Conservation (phyloP, 192 early-diverging fungal genomes). For the Chytriomyces hyalinus region DNA sequence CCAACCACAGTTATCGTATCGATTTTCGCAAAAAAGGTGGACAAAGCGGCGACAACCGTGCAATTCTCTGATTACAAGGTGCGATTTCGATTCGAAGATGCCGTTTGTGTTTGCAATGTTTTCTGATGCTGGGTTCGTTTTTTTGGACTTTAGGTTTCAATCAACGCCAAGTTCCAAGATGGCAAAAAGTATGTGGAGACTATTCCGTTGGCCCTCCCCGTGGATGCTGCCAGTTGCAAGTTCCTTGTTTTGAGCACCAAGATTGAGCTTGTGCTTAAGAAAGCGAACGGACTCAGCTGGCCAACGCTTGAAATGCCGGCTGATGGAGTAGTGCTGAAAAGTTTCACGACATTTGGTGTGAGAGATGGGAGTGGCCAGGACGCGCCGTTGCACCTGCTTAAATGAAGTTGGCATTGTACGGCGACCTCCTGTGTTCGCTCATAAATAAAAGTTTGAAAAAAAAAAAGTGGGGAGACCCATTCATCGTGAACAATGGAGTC, state of each 20-base stretch:
- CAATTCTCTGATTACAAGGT: conserved; percentile 69
- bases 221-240: conserved; percentile 72
- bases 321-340: conserved; percentile 42
- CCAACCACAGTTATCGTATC: conserved; percentile 81
- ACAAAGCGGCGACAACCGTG: conserved; percentile 72
- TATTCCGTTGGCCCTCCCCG: conserved; percentile 74
- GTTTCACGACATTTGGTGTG: conserved; percentile 88
- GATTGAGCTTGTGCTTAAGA: conserved; percentile 90
- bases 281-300: conserved; percentile 87
- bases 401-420: not conserved
- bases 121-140: not conserved
- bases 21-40: conserved; percentile 92
- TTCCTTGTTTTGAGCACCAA: conserved; percentile 90
- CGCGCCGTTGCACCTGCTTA: conserved; percentile 46
- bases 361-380: conserved; percentile 59
- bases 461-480: not conserved
- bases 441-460: not conserved
- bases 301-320: conserved; percentile 72
- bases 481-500: not conserved
- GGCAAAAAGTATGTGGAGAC: conserved; percentile 73
- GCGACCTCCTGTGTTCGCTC: not conserved
- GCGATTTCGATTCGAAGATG: not conserved
- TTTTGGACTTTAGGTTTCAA: conserved; percentile 51
- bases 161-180: conserved; percentile 81
- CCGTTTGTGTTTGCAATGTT: not conserved